Evolutionary conservation across 139 green algal species (phyloP).

Genomic region (Tetradesmus obliquus): DNA sequence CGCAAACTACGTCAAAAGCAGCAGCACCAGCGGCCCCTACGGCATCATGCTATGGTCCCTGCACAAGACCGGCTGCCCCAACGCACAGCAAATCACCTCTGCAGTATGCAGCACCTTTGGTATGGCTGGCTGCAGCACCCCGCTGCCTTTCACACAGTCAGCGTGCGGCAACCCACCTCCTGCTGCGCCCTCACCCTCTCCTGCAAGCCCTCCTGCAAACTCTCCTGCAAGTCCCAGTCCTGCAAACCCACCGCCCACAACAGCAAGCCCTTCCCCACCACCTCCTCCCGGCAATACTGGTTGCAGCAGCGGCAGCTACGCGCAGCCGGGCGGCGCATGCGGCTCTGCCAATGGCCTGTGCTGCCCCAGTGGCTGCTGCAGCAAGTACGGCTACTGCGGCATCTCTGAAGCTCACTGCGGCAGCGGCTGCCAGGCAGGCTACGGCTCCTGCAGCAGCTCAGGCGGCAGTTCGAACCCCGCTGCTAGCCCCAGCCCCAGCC

Average conservation of each 20-base stretch:
- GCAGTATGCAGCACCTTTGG: conserved; percentile 1
- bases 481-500: background rate
- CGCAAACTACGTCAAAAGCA: conserved; percentile 9
- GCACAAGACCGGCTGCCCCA: conserved; percentile 35
- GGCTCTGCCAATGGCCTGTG: background rate
- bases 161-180: background rate
- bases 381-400: conserved; percentile 19
- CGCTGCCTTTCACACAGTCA: conserved; percentile 1
- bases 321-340: background rate
- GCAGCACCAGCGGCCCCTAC: background rate
- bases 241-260: background rate
- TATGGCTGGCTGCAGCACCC: background rate
- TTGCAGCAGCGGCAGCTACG: background rate
- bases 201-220: background rate
- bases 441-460: conserved; percentile 1
- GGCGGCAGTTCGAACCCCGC: background rate
- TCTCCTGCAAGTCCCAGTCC: background rate
- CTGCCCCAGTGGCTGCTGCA: conserved; percentile 5
- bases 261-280: background rate
- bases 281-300: background rate
- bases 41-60: conserved; percentile 41
- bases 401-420: conserved; percentile 8
- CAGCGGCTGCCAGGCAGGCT: conserved; percentile 7
- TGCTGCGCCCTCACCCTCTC: background rate
- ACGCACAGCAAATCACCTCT: conserved; percentile 35